These are phyloP conservation scores for Scedosporium boydii DNA, from an alignment of 2,329 filamentous ascomycete species.

Conservation along the genomic window DNA sequence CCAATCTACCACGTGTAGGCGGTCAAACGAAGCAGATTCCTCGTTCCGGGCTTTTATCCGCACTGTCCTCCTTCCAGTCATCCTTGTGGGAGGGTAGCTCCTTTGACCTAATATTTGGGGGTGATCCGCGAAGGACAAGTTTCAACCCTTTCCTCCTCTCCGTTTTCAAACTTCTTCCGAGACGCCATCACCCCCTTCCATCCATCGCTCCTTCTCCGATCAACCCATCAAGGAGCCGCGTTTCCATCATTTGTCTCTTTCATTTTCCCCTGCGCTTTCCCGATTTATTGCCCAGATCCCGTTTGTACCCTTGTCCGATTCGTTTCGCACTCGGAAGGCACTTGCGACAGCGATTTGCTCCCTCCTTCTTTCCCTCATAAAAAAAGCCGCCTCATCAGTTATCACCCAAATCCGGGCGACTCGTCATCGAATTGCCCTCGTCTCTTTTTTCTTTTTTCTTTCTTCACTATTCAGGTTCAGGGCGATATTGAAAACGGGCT, in stretches of 20 bases:
- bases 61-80: not conserved
- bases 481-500: not conserved
- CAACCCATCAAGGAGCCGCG: slow-evolving; percentile 2
- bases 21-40: too few species aligned
- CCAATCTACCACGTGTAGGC: not conserved
- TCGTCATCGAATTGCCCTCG: not conserved
- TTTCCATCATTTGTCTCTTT: not conserved
- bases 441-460: not conserved
- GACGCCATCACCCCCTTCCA: slow-evolving; percentile 3
- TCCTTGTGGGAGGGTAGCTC: not conserved
- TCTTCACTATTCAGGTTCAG: not conserved
- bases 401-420: not conserved
- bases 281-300: not conserved
- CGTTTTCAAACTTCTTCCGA: slow-evolving; percentile 6
- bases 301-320: not conserved
- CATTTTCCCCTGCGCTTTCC: not conserved
- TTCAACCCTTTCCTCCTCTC: slow-evolving; percentile 3
- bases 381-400: not conserved
- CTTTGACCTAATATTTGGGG: slow-evolving; percentile 1
- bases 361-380: not conserved
- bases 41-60: not conserved
- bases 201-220: slow-evolving; percentile 5
- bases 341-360: not conserved
- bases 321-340: not conserved
- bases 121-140: slow-evolving; percentile 12